These are phyloP conservation scores for Lichtheimia ornata DNA, from an alignment of 371 early-diverging fungal species.

Conservation along the genomic window DNA sequence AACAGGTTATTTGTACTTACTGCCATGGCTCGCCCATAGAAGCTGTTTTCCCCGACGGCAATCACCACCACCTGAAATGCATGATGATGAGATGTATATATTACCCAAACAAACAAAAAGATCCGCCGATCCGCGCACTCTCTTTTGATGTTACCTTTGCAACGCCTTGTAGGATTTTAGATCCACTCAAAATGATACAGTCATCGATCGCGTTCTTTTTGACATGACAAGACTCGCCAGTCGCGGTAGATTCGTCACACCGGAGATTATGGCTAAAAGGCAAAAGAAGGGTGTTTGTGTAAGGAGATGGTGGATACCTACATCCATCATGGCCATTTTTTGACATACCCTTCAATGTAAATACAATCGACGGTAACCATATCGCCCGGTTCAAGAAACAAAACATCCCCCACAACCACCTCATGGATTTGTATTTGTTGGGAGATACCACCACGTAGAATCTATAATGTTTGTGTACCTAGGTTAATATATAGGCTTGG, in stretches of 20 bases:
- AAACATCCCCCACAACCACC: conserved; percentile 83
- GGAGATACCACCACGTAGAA: conserved; percentile 70
- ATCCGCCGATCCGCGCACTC: not conserved
- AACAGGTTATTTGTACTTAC: conserved; percentile 13
- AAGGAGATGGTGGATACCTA: not conserved
- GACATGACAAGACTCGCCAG: conserved; percentile 82
- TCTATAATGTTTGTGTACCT: conserved; percentile 8
- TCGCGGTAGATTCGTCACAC: conserved; percentile 84
- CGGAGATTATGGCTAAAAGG: conserved; percentile 74
- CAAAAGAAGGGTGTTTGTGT: conserved; percentile 1
- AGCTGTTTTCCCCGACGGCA: conserved; percentile 71
- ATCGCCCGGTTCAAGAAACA: conserved; percentile 89
- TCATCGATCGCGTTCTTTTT: conserved; percentile 29
- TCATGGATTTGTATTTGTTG: conserved; percentile 75
- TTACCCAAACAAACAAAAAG: not conserved
- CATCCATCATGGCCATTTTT: not conserved
- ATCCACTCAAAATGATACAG: conserved; percentile 69
- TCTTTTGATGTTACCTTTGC: conserved; percentile 42
- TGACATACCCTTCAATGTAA: conserved; percentile 66
- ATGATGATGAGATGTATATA: conserved; percentile 10
- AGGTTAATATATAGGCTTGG: not conserved
- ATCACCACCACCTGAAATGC: conserved; percentile 58
- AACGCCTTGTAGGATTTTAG: conserved; percentile 73
- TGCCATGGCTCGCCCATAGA: conserved; percentile 44
- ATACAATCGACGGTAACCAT: conserved; percentile 85